Conservation (phyloP, 352 stramenopile genomes). For the Phytophthora macrochlamydospora region DNA sequence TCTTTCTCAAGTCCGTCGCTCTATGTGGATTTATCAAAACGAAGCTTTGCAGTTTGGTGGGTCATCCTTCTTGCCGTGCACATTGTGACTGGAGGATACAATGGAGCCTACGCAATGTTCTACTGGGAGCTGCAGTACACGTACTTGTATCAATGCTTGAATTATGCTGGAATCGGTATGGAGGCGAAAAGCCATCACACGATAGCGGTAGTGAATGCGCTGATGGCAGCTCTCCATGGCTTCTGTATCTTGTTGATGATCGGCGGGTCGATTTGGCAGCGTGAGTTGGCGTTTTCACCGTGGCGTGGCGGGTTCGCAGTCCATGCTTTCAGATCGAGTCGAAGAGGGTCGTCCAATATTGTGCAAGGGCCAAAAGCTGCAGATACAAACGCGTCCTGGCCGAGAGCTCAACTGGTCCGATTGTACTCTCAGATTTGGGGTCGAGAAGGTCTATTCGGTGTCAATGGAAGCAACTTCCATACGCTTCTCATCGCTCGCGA, state of each 20-base stretch:
- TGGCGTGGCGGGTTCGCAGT: neutral
- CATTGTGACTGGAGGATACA: constrained; percentile 17
- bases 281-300: constrained; percentile 9
- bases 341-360: neutral
- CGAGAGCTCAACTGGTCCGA: constrained; percentile 3
- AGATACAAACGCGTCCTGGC: constrained; percentile 7
- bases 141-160: constrained; percentile 16
- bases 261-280: constrained; percentile 8
- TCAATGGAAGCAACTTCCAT: constrained; percentile 31
- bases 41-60: constrained; percentile 19
- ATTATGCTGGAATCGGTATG: constrained; percentile 26
- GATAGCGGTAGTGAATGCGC: constrained; percentile 22
- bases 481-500: constrained; percentile 24
- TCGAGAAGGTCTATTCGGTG: constrained; percentile 15
- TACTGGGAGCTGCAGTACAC: constrained; percentile 25
- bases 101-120: constrained; percentile 22
- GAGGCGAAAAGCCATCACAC: constrained; percentile 9
- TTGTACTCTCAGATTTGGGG: constrained; percentile 18
- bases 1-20: constrained; percentile 5
- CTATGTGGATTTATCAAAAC: constrained; percentile 11
- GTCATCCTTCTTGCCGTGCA: constrained; percentile 9
- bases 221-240: constrained; percentile 27
- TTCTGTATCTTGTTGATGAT: constrained; percentile 15
- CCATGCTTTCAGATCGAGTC: neutral
- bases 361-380: neutral